A percentile compares a stretch with the other conserved stretches of the same genome.
These are phyloP conservation scores for Chlamydomonas reinhardtii DNA, from an alignment of 163 green algal species.

Conservation along the genomic window DNA sequence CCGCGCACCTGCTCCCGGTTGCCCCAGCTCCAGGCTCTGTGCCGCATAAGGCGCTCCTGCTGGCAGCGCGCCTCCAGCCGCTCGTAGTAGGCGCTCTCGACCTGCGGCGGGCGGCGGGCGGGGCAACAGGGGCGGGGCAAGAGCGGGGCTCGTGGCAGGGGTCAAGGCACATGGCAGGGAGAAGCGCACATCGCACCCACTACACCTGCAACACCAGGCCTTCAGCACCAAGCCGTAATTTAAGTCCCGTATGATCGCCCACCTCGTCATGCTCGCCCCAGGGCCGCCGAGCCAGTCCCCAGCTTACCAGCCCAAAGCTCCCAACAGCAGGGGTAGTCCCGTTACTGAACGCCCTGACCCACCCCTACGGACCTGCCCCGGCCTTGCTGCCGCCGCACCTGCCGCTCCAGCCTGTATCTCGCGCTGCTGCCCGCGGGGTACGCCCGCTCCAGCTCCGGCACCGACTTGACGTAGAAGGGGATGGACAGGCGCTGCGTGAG, in stretches of 20 bases:
- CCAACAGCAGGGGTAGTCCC: no score
- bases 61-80: conserved; percentile 64
- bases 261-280: no score
- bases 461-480: conserved; percentile 46
- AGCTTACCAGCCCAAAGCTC: no score
- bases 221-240: no score
- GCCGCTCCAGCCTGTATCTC: conserved; percentile 34
- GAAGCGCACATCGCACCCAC: no score
- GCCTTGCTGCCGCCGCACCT: conserved; percentile 49
- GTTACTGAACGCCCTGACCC: no score
- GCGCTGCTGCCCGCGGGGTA: conserved; percentile 17
- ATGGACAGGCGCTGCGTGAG: conserved; percentile 35
- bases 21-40: conserved; percentile 48
- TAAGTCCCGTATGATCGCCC: no score
- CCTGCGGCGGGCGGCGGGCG: conserved; percentile 4
- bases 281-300: background rate
- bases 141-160: no score
- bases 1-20: conserved; percentile 49
- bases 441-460: conserved; percentile 41
- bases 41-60: conserved; percentile 63
- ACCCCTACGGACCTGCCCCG: no score
- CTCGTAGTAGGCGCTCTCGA: conserved; percentile 68
- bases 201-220: no score
- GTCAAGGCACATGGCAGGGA: no score
- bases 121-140: no score